These are phyloP conservation scores for Physaria fendleri DNA, from an alignment of 345 rosid species.

Conservation along the genomic window DNA sequence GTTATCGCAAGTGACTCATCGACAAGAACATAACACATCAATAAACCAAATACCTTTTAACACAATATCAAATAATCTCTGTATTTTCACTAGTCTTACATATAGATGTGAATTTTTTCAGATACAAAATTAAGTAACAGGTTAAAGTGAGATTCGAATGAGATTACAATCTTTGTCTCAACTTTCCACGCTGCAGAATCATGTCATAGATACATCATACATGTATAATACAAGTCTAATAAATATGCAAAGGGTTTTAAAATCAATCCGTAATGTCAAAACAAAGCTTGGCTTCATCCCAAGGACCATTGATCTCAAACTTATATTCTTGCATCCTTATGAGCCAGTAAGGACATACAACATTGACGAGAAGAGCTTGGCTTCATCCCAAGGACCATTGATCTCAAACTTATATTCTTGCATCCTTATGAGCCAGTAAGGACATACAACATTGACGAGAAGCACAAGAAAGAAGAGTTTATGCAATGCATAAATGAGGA, in stretches of 20 bases:
- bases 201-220: too few species aligned
- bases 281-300: constrained; percentile 98
- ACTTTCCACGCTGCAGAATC: too few species aligned
- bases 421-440: too few species aligned
- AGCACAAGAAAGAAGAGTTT: constrained; percentile 47
- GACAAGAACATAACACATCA: not conserved
- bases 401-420: too few species aligned
- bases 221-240: not conserved
- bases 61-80: not conserved
- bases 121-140: too few species aligned
- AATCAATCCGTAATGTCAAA: constrained; percentile 57
- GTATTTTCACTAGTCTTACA: not conserved
- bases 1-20: not conserved
- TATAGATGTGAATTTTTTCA: too few species aligned
- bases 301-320: constrained; percentile 96
- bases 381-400: too few species aligned
- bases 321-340: constrained; percentile 82
- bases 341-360: constrained; percentile 88
- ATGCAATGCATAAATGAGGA: constrained; percentile 48
- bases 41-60: not conserved
- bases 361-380: constrained; percentile 62
- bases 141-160: too few species aligned
- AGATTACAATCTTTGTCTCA: too few species aligned
- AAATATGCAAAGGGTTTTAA: constrained; percentile 18
- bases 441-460: constrained; percentile 45